Base-by-base conservation (phyloP, 2,329 filamentous ascomycete species). In the Pestalotiopsis fici region DNA sequence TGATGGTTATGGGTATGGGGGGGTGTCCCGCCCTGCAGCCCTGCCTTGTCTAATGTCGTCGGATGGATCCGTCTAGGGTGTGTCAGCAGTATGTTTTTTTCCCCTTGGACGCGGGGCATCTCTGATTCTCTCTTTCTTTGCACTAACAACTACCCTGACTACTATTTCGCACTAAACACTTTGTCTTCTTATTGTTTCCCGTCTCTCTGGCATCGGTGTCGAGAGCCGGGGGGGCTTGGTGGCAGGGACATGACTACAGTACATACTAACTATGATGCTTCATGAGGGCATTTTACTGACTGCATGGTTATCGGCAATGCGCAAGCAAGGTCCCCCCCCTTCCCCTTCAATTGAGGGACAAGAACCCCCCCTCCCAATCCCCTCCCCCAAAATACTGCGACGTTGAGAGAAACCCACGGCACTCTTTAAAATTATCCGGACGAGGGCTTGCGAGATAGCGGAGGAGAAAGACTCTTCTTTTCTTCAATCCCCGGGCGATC, bases 61-160 rank as follows among this genome's bases (percentile, higher is more conserved):
- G 57, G 57, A 23, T 59, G 57, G 28, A 37, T n/a, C 57, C 57
- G 57, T 27, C 57, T n/a, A 59, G 57, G 57, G 57, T 31, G 55
- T 57, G 55, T 31, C 55, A 50, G 43, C 43, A 50, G 18, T 18
- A 18, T 21, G 9, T 50, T 15, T 50, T 18, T 50, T n/a, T 50
- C 3, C n/a, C 18, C n/a, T 21, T 50, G 31, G 31, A 35, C 31
- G 31, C 31, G 31, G 31, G 31, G 31, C 43, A 50, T 18, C 43
- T 50, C 43, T 50, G 15, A n/a, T 18, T n/a, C 43, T 50, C n/a
- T 7, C n/a, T n/a, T 50, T 18, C 37, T 43, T n/a, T n/a, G n/a
- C 37, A 12, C 37, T 43, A 37, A 7, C 35, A 9, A 43, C 37
- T 43, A 12, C 37, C 13, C 18, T 12, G 13, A 21, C 43, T 15